Base-by-base conservation (phyloP, 345 rosid species). In the Ceriops zippeliana region DNA sequence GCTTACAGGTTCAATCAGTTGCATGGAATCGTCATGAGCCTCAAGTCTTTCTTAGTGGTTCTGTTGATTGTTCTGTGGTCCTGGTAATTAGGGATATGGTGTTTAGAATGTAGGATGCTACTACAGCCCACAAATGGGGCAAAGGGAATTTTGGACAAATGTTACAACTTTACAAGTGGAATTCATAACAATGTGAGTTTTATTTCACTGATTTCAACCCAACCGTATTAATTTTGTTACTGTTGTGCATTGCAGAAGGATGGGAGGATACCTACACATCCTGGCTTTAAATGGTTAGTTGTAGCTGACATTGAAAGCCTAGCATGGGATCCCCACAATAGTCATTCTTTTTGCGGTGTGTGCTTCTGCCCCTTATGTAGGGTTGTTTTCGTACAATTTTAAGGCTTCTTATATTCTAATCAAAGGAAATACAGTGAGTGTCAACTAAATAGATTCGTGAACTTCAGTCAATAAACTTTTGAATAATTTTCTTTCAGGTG, bases 31-130 rank as follows among this genome's bases (percentile, higher is more conserved):
- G 84, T 81, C 83, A 81, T 28, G 79, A 73, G 22, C 87, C 96
- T 35, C 86, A 90, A 80, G 86, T 95, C 76, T 89, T 91, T 83
- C 93, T 95, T n/a, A 95, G 98, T 84, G 99, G 98, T 35, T 95
- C 98, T n/a, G 91, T 91, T 83, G 99, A 95, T 84, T 87, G 70
- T 47, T 80, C 96, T 35, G 87, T 95, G 56, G 87, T 95, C 51
- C 77, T 95, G 99, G 99, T 95, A 89, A 85, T 63, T 10, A 53
- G 62, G 20, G 27, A 38, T 38, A 38, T 38, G 46, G 46, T 38
- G 15, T 38, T 38, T 38, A 38, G 46, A 38, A 38, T 38, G 46
- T 42, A 9, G 21, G 34, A 62, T 42, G 28, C 46, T 72, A 49
- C 66, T 58, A 28, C 22, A 52, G 47, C 52, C 30, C 30, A 22